These are phyloP conservation scores for Obba rivulosa DNA, from an alignment of 768 basidiomycete species.

Conservation along the genomic window DNA sequence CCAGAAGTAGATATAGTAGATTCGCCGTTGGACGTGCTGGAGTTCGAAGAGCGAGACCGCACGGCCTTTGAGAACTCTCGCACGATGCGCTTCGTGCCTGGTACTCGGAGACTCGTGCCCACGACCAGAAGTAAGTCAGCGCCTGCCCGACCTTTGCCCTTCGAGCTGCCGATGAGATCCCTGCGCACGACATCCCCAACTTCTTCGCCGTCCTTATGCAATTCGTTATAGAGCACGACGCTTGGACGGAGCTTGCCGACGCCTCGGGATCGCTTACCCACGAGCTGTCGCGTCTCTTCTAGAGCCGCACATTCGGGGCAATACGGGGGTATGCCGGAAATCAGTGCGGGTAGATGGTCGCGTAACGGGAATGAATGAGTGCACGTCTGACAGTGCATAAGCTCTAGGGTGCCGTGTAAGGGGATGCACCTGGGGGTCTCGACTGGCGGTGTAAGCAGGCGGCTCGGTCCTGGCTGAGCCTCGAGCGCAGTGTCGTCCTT, in stretches of 20 bases:
- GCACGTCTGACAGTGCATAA: slow-evolving; percentile 78
- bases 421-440: slow-evolving; percentile 82
- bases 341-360: slow-evolving; percentile 54
- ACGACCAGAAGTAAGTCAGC: slow-evolving; percentile 87
- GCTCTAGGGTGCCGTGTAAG: slow-evolving; percentile 80
- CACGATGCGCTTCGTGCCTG: slow-evolving; percentile 88
- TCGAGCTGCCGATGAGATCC: slow-evolving; percentile 67
- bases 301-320: slow-evolving; percentile 77
- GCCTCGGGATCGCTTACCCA: slow-evolving; percentile 75
- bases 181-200: slow-evolving; percentile 81
- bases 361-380: slow-evolving; percentile 64
- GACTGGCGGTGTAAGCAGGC: slow-evolving; percentile 45
- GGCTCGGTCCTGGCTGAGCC: slow-evolving; percentile 17
- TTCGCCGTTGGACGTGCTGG: slow-evolving; percentile 25
- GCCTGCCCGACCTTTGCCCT: slow-evolving; percentile 56
- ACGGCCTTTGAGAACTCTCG: slow-evolving; percentile 83
- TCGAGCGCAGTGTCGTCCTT: slow-evolving; percentile 5
- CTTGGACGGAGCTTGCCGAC: slow-evolving; percentile 80
- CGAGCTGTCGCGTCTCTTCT: slow-evolving; percentile 62
- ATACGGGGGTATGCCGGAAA: slow-evolving; percentile 56
- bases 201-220: slow-evolving; percentile 79
- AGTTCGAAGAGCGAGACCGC: slow-evolving; percentile 39
- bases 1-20: slow-evolving; percentile 15
- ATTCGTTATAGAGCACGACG: slow-evolving; percentile 88
- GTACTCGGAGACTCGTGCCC: slow-evolving; percentile 84